Evolutionary conservation across 2,329 filamentous ascomycete genomes (phyloP).

Genomic region (Diaporthe sp.): DNA sequence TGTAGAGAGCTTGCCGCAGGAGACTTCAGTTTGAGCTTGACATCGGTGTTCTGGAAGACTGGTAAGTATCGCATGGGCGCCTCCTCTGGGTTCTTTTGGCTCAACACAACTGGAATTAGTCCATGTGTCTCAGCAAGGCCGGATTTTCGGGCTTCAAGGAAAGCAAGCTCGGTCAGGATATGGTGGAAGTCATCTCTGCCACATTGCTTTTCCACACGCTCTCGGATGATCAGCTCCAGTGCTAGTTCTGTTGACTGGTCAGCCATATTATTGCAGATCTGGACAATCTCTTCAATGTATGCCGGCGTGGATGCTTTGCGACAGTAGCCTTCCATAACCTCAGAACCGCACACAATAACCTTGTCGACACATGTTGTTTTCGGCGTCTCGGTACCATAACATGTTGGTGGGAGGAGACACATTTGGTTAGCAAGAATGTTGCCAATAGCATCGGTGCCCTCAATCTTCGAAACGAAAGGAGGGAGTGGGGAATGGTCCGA

Average conservation of each 20-base stretch:
- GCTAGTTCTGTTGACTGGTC: fast-evolving
- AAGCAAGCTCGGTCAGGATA: not conserved
- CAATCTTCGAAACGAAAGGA: not conserved
- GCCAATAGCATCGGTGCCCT: not conserved
- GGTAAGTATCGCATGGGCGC: not conserved
- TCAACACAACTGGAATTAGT: not conserved
- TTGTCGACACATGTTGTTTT: not conserved
- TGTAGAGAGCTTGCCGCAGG: not conserved
- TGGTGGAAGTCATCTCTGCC: not conserved
- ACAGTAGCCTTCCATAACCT: not conserved
- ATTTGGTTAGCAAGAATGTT: constrained; percentile 20
- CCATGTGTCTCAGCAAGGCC: not conserved
- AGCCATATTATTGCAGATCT: not conserved
- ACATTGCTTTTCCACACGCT: not conserved
- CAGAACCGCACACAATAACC: constrained; percentile 4
- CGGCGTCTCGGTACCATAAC: not conserved
- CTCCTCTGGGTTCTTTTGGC: fast-evolving
- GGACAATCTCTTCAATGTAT: not conserved
- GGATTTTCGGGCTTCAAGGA: not conserved
- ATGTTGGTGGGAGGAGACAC: not conserved
- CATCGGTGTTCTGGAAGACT: not conserved
- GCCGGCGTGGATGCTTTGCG: not conserved
- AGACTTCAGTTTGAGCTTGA: not conserved
- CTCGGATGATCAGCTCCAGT: not conserved
- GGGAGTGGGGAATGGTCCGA: not conserved